These are phyloP conservation scores for Zygoascus flipseniorum DNA, from an alignment of 805 yeast genomes.

Conservation along the genomic window DNA sequence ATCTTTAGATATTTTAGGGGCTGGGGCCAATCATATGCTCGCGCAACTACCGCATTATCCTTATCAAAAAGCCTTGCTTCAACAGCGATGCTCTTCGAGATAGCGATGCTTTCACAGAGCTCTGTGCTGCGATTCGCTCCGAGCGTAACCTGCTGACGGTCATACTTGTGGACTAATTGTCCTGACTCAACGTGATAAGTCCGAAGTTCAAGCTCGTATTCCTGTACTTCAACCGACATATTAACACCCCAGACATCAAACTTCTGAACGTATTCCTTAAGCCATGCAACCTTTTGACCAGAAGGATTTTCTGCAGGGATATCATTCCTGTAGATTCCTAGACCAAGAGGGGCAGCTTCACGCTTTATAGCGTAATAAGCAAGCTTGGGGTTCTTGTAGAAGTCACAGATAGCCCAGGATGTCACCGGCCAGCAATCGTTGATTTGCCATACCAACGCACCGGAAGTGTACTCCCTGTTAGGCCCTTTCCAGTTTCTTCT, in stretches of 20 bases:
- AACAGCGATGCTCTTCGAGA: conserved; percentile 10
- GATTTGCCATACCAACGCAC: conserved; percentile 45
- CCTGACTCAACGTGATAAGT: conserved; percentile 31
- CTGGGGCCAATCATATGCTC: conserved; percentile 44
- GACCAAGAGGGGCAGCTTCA: conserved; percentile 27
- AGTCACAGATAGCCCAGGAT: conserved; percentile 42
- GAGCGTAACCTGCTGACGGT: conserved; percentile 5
- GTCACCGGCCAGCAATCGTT: conserved; percentile 46
- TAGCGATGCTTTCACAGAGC: conserved; percentile 15
- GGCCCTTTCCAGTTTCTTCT: conserved; percentile 36
- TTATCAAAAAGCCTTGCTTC: conserved; percentile 11
- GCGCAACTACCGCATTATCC: conserved; percentile 12
- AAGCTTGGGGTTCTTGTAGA: conserved; percentile 34
- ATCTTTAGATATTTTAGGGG: conserved; percentile 35
- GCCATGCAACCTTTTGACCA: background rate
- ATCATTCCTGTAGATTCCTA: conserved; percentile 28
- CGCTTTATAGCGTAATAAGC: conserved; percentile 40
- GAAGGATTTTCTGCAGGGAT: conserved; percentile 4
- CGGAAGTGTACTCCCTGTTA: conserved; percentile 32
- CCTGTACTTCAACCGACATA: conserved; percentile 17
- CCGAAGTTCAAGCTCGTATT: conserved; percentile 25
- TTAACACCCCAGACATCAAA: conserved; percentile 39
- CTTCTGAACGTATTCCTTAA: conserved; percentile 7
- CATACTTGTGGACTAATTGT: conserved; percentile 14
- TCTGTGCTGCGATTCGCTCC: conserved; percentile 28